Evolutionary conservation across 768 basidiomycete species (phyloP).

Genomic region (Inosperma sp.): DNA sequence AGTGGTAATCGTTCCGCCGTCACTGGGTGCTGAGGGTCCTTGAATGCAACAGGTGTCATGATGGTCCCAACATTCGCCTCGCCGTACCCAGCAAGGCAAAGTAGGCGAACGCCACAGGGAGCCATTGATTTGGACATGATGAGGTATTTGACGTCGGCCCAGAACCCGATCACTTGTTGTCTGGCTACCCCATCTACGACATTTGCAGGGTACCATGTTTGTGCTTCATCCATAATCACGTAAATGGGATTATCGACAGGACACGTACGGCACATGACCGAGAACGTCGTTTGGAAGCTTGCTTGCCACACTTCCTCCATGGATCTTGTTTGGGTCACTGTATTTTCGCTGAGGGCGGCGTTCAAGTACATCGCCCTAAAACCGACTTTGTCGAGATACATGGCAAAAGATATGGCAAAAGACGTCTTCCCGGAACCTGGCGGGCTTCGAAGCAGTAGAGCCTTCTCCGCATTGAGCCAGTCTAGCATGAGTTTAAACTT

Average conservation of each 20-base stretch:
- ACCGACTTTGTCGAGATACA: neutral
- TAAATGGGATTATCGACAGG: neutral
- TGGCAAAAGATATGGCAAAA: neutral
- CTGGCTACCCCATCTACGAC: neutral
- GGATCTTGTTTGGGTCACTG: no score
- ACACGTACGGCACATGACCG: neutral
- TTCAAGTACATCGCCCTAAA: neutral
- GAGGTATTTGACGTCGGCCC: neutral
- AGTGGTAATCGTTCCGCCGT: neutral
- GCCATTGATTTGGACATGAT: neutral
- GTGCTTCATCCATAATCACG: neutral
- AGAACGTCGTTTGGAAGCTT: neutral
- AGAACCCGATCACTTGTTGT: neutral
- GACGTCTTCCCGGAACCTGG: slow-evolving; percentile 3
- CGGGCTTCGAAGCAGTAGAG: neutral
- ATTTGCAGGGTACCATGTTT: neutral
- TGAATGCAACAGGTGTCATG: neutral
- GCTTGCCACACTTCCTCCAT: neutral
- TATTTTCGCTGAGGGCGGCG: neutral
- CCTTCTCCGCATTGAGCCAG: neutral
- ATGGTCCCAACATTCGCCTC: neutral
- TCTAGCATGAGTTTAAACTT: neutral
- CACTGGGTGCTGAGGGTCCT: neutral
- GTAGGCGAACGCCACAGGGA: neutral
- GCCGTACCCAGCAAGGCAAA: neutral